phyloP scores from a whole-genome alignment of 2,329 filamentous ascomycete species.

The Biscogniauxia sp. region DNA sequence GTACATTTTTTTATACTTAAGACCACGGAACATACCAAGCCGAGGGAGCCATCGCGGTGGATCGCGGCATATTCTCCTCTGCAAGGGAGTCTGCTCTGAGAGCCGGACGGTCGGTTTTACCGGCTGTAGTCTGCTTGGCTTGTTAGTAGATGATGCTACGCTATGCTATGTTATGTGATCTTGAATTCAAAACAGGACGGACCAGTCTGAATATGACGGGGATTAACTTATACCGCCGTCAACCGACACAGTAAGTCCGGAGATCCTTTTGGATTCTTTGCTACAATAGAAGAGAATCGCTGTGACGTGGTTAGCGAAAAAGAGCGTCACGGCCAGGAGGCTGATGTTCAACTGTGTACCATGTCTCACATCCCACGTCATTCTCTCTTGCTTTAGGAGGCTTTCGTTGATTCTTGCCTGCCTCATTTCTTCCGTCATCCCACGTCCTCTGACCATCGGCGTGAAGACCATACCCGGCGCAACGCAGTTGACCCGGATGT shows the following conservation, averaged over 20 bases:
- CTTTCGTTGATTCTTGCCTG: slow-evolving; percentile 27
- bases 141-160: background rate
- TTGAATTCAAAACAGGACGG: background rate
- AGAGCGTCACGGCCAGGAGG: background rate
- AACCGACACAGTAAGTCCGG: slow-evolving; percentile 28
- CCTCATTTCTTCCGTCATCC: slow-evolving; percentile 30
- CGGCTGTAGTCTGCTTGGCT: background rate
- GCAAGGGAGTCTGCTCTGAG: no score
- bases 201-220: background rate
- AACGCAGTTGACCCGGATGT: slow-evolving; percentile 23
- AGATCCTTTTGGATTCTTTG: slow-evolving; percentile 30
- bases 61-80: no score
- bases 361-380: slow-evolving; percentile 28
- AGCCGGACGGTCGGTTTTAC: no score
- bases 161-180: background rate
- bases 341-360: slow-evolving; percentile 14
- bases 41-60: no score
- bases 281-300: slow-evolving; percentile 27
- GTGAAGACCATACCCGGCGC: slow-evolving; percentile 29
- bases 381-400: slow-evolving; percentile 26
- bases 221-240: slow-evolving; percentile 28
- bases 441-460: slow-evolving; percentile 24
- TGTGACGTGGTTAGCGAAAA: slow-evolving; percentile 4
- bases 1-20: no score
- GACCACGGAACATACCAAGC: no score